A percentile compares a stretch with the other conserved stretches of the same genome.
These are phyloP conservation scores for Monascus ruber DNA, from an alignment of 2,329 filamentous ascomycete species.

Conservation along the genomic window DNA sequence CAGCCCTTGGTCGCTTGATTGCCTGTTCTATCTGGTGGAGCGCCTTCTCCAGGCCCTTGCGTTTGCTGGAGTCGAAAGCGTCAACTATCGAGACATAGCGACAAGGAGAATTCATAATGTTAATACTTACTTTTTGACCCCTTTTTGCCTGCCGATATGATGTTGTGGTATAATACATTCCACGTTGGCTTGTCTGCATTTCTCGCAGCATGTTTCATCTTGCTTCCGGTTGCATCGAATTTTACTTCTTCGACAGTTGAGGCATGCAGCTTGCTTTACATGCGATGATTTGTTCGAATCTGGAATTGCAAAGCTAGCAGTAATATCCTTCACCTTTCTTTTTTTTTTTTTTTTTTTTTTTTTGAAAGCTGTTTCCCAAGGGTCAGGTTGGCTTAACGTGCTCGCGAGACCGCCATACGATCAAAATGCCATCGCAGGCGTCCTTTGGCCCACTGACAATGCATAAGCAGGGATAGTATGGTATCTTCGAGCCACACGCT, in stretches of 20 bases:
- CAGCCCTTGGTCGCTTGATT: conserved; percentile 43
- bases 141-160: conserved; percentile 61
- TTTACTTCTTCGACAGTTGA: conserved; percentile 56
- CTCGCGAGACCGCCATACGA: no score
- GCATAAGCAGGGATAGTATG: no score
- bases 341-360: no score
- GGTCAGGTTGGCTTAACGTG: no score
- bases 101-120: neutral
- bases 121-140: conserved; percentile 56
- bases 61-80: conserved; percentile 44
- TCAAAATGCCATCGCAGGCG: no score
- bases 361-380: no score
- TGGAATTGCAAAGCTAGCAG: neutral
- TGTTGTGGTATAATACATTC: conserved; percentile 63
- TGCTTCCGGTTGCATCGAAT: conserved; percentile 52
- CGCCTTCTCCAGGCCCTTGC: conserved; percentile 62
- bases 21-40: conserved; percentile 64
- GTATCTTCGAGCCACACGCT: no score
- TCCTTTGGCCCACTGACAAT: no score
- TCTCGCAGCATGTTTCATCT: conserved; percentile 45
- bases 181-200: conserved; percentile 46
- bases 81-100: neutral
- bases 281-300: conserved; percentile 6
- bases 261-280: conserved; percentile 41
- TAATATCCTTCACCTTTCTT: no score